Percentiles rank a stretch among this genome's conserved stretches.
phyloP scores from a whole-genome alignment of 2,329 filamentous ascomycete genomes.

The Bipolaris bicolor region DNA sequence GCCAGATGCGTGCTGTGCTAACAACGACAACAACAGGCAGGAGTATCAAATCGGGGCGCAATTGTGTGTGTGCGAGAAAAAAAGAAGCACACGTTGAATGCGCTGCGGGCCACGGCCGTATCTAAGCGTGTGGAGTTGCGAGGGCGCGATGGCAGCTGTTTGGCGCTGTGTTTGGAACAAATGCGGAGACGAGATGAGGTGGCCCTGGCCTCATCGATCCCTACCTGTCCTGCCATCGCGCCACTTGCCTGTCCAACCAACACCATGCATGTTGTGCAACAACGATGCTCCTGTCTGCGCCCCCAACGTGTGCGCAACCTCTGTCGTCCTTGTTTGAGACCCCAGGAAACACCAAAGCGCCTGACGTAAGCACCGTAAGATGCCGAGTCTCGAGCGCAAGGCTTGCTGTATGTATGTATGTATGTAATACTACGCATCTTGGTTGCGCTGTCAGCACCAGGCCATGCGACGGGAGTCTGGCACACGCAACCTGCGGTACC shows the following conservation, averaged over 20 bases:
- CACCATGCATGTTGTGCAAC: conserved; percentile 10
- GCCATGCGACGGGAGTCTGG: background rate
- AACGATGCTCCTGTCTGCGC: too few relatives aligned
- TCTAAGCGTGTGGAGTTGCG: background rate
- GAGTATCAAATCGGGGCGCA: background rate
- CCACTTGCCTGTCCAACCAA: conserved; percentile 1
- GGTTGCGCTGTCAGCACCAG: background rate
- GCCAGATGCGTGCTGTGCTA: background rate
- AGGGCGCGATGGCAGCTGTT: conserved; percentile 8
- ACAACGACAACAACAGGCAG: background rate
- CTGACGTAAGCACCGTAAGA: background rate
- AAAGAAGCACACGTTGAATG: conserved; percentile 4
- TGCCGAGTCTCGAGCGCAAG: background rate
- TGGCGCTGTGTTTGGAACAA: conserved; percentile 9
- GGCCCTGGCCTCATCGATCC: conserved; percentile 13
- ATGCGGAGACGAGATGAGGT: conserved; percentile 15
- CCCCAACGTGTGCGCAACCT: too few relatives aligned
- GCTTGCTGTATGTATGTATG: background rate
- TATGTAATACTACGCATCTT: background rate
- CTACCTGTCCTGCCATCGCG: conserved; percentile 5
- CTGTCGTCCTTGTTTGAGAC: too few relatives aligned
- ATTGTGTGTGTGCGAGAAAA: background rate
- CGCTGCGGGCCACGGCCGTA: conserved; percentile 3
- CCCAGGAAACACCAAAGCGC: background rate
- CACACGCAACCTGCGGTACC: background rate